These are phyloP conservation scores for Teratosphaeria viscida DNA, from an alignment of 2,329 filamentous ascomycete genomes.

Conservation along the genomic window DNA sequence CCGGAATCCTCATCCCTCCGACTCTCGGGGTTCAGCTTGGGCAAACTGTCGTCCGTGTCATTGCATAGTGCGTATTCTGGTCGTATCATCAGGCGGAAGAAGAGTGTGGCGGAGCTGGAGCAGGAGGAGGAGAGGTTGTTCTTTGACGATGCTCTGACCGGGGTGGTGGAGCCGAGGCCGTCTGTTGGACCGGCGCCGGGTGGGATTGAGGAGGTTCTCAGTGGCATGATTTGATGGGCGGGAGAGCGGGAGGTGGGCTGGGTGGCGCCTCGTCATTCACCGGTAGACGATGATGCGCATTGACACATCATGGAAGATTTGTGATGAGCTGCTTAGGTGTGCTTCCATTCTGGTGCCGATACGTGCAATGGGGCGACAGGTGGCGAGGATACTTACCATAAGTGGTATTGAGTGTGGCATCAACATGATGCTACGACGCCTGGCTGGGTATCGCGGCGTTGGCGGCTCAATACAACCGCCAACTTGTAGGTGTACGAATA, in stretches of 20 bases:
- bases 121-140: slow-evolving; percentile 20
- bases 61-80: slow-evolving; percentile 2
- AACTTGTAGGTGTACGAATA: background rate
- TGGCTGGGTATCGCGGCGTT: background rate
- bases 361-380: background rate
- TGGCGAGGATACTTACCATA: background rate
- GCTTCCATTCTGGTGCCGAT: background rate
- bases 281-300: background rate
- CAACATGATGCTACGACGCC: background rate
- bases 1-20: slow-evolving; percentile 7
- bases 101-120: slow-evolving; percentile 22
- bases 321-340: background rate
- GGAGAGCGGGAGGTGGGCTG: background rate
- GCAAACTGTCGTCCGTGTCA: slow-evolving; percentile 10
- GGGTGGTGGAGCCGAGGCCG: slow-evolving; percentile 23
- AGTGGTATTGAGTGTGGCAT: background rate
- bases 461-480: background rate
- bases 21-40: slow-evolving; percentile 16
- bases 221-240: slow-evolving; percentile 12
- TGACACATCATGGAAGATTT: background rate
- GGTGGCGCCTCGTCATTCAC: background rate
- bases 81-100: slow-evolving; percentile 18
- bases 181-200: slow-evolving; percentile 13
- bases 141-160: slow-evolving; percentile 13
- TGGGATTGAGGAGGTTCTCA: slow-evolving; percentile 24